Base-by-base conservation (phyloP, 768 basidiomycete genomes). In the Agaricus blazei region DNA sequence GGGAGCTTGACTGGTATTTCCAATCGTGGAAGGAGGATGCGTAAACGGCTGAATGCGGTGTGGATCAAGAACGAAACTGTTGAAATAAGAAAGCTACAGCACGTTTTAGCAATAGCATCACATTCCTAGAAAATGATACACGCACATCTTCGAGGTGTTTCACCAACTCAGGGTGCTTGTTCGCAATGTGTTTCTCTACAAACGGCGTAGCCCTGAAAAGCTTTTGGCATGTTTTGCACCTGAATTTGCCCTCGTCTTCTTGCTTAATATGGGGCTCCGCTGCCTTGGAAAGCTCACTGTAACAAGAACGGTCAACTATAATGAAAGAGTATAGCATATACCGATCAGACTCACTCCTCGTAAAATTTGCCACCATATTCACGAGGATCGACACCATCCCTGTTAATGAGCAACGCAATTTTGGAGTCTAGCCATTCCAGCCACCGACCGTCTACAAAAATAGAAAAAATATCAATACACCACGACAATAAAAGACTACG, bases 181-280 rank as follows among this genome's bases (percentile, higher is more conserved):
- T 93, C 11, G 87, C 82, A 58, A 99, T 87, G 68, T 99, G 97
- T 77, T 98, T 98, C 73, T 96, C 93, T 47, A 98, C 90, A 71
- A 98, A 99, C 26, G 94, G 85, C 34, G 90, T 88, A 3, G 94
- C 97, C 69, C 95, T 95, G 85, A 99, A 99, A 23, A 98, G 78
- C 75, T 99, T 99, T 71, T 86, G 87, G 70, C 97, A 99, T 28
- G 86, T 87, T 75, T 92, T 96, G 75, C 97, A 99, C 60, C 97
- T 81, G 74, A 90, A 98, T 68, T 97, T 98, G 64, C 88, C 91
- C 70, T 96, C 93, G 62, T 98, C 96, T 70, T 98, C 96, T 67
- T 93, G 90, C 72, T 95, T 95, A 68, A 98, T 82, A 67, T 79
- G 80, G 1, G 85, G 85, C 54, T 89, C 88, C 24, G 87, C 84